Evolutionary conservation across 2,329 filamentous ascomycete species (phyloP).

Genomic region (Eurotiales sp.): DNA sequence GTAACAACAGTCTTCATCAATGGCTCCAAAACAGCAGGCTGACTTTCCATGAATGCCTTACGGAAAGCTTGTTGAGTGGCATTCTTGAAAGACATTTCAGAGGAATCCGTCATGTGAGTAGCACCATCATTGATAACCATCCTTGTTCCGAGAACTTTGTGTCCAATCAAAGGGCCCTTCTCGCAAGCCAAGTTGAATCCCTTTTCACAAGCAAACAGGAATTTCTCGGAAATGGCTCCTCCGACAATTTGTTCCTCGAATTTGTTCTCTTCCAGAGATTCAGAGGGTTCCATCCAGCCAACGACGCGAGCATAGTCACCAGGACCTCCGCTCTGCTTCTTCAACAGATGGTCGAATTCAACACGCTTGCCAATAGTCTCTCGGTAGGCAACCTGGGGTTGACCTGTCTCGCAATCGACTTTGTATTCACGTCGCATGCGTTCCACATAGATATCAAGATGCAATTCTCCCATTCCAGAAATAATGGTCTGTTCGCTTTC

Average conservation of each 20-base stretch:
- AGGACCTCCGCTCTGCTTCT: slow-evolving; percentile 92
- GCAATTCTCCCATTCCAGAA: slow-evolving; percentile 95
- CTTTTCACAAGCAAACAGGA: slow-evolving; percentile 88
- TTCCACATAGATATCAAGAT: slow-evolving; percentile 96
- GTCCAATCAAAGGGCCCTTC: slow-evolving; percentile 86
- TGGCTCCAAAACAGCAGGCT: slow-evolving; percentile 84
- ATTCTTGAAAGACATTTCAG: slow-evolving; percentile 90
- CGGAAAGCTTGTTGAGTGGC: slow-evolving; percentile 96
- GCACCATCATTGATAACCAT: slow-evolving; percentile 97
- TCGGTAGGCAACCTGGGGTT: slow-evolving; percentile 94
- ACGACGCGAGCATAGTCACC: slow-evolving; percentile 93
- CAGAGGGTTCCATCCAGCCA: slow-evolving; percentile 85
- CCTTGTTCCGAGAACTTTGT: slow-evolving; percentile 80
- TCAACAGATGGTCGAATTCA: slow-evolving; percentile 88
- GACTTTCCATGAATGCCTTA: slow-evolving; percentile 79
- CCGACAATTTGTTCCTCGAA: slow-evolving; percentile 87
- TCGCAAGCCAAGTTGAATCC: slow-evolving; percentile 80
- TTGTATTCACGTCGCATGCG: slow-evolving; percentile 95
- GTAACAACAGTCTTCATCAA: slow-evolving; percentile 98
- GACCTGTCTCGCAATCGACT: slow-evolving; percentile 91
- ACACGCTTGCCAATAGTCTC: slow-evolving; percentile 81
- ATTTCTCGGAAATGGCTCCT: slow-evolving; percentile 93
- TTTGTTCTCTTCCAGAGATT: slow-evolving; percentile 66
- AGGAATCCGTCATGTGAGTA: slow-evolving; percentile 96
- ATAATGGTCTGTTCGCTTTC: slow-evolving; percentile 98